These are phyloP conservation scores for Talaromyces liani DNA, from an alignment of 495 filamentous ascomycete genomes.

Conservation along the genomic window DNA sequence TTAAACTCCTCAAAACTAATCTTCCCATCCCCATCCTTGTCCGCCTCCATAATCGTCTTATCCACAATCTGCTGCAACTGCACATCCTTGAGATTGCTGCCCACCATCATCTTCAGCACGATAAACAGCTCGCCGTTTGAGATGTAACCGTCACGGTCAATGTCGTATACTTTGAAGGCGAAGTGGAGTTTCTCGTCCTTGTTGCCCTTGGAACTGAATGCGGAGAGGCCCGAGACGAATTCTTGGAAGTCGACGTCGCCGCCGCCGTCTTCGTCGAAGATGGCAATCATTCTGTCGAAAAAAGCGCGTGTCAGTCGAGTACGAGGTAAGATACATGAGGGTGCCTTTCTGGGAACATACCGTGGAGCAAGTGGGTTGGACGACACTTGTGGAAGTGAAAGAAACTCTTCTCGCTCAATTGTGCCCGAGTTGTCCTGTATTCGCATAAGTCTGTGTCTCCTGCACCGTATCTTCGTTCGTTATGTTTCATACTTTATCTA, in stretches of 20 bases:
- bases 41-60: constrained; percentile 99
- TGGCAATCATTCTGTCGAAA: constrained; percentile 82
- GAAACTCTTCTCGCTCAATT: constrained; percentile 97
- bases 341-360: constrained; percentile 33
- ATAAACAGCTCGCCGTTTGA: constrained; percentile 99
- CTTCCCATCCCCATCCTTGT: constrained; percentile 91
- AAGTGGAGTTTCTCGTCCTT: constrained; percentile 98
- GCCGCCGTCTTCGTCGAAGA: constrained; percentile 98
- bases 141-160: constrained; percentile 97
- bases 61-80: constrained; percentile 94
- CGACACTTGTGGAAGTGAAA: constrained; percentile 92
- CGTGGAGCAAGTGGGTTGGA: constrained; percentile 95
- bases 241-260: constrained; percentile 99
- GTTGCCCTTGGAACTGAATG: constrained; percentile 96
- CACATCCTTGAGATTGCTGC: constrained; percentile 97
- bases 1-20: constrained; percentile 99
- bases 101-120: constrained; percentile 99
- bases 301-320: not conserved
- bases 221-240: constrained; percentile 91
- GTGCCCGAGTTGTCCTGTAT: constrained; percentile 90
- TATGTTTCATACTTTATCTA: constrained; percentile 70
- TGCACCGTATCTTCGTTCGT: not conserved
- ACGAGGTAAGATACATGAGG: not conserved
- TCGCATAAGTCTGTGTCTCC: not conserved
- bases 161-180: constrained; percentile 99